Evolutionary conservation across 139 green algal species (phyloP), one percentile per base, ranked within the genome.

Genomic region (Spirogloea muscicola): DNA sequence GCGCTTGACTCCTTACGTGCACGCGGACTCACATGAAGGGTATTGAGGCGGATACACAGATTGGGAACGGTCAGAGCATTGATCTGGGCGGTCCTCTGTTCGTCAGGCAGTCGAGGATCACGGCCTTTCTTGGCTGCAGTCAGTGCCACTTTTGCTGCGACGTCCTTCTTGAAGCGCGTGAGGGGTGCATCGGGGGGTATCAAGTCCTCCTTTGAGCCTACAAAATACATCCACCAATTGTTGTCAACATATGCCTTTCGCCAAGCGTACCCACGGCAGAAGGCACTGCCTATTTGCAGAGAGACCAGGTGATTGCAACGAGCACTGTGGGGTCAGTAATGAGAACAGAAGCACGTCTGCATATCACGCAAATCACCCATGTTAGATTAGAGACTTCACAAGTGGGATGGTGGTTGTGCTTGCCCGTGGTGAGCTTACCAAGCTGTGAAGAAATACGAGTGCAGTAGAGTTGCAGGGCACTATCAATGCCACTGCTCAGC

Each of bases 41-140:
- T 79, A 70, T 89, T 89, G 62, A 87, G 69, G 29, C 85, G 77
- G 43, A 89, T 76, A 39, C 87, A 76, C 68, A 89, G 85, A 9
- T 27, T 48, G 34, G 72, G 62, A 10, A 71, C 83, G 21, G 62
- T 48, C 41, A 90, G 51, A 2, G 4, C 38, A n/a, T 73, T 44
- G 41, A 89, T 67, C 21, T 84, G 62, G 38, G 63, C 61, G 18
- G 80, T 69, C 21, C 71, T 64, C 55, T 64, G 79, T 3, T 4
- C 13, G 2, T 76, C 68, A 0, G 33, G 31, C 44, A 2, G 34
- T 27, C 0, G n/a, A 7, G 18, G 21, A 0, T 69, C 31, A 13
- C 68, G 25, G 16, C 38, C 34, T 36, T 2, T 68, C 51, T 0
- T 43, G 49, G 21, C 36, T 5, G 44, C 34, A 21, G 33, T 31